A percentile compares a stretch with the other conserved stretches of the same genome.
Evolutionary conservation across 306 rosid species (phyloP).

Genomic region (Gastrolobium bilobum): DNA sequence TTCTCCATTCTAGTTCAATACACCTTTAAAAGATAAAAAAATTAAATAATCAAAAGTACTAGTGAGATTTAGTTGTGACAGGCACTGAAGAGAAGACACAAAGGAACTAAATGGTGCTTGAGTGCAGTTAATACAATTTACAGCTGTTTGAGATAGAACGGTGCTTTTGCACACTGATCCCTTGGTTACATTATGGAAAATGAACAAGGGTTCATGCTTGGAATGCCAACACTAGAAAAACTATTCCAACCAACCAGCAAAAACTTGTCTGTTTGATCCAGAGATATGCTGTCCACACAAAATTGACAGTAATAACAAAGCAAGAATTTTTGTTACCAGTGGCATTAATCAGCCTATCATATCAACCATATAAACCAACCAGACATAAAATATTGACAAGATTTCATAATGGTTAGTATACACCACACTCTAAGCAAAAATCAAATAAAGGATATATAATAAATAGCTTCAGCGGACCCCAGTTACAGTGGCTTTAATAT

Average conservation of each 20-base stretch:
- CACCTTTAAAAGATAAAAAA: conserved; percentile 37
- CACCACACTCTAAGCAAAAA: conserved; percentile 47
- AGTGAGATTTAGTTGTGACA: conserved; percentile 35
- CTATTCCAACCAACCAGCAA: conserved; percentile 27
- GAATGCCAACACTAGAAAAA: conserved; percentile 46
- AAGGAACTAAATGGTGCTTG: conserved; percentile 28
- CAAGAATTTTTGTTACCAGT: conserved; percentile 17
- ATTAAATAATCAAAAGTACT: conserved; percentile 20
- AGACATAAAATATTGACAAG: conserved; percentile 53
- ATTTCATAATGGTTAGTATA: conserved; percentile 35
- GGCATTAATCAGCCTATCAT: conserved; percentile 37
- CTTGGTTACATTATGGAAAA: conserved; percentile 6
- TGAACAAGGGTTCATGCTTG: conserved; percentile 26
- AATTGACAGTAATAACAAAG: conserved; percentile 39
- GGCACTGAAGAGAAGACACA: conserved; percentile 34
- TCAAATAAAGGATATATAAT: conserved; percentile 11
- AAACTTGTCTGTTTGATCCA: conserved; percentile 38
- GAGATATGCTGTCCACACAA: conserved; percentile 59
- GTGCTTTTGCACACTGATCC: neutral
- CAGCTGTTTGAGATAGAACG: conserved; percentile 21
- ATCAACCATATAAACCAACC: conserved; percentile 39
- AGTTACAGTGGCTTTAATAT: conserved; percentile 14
- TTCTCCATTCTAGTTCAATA: conserved; percentile 42
- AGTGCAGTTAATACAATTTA: conserved; percentile 38
- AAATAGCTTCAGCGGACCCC: conserved; percentile 51